Conservation (phyloP, 208 protist species). For the Vickermania spadyakhi region DNA sequence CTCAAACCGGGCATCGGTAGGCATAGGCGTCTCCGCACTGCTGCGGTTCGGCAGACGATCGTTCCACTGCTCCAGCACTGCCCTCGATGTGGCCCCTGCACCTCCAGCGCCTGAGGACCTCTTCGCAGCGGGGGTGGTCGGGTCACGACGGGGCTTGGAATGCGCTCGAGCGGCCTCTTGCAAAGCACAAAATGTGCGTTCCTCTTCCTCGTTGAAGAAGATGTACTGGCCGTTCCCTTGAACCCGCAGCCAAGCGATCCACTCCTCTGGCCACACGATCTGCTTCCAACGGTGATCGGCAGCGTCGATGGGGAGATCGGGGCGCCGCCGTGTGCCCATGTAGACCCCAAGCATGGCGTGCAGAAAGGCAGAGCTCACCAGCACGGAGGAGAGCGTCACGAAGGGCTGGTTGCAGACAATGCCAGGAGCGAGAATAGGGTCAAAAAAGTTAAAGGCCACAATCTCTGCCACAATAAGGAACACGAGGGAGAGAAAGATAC, state of each 20-base stretch:
- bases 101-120: not conserved
- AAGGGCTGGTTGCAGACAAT: constrained; percentile 28
- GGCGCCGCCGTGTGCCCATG: constrained; percentile 21
- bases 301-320: constrained; percentile 47
- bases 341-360: constrained; percentile 85
- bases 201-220: constrained; percentile 65
- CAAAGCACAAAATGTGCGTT: constrained; percentile 57
- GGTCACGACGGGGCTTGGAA: constrained; percentile 26
- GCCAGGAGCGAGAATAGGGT: constrained; percentile 9
- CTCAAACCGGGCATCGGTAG: constrained; percentile 86
- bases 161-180: constrained; percentile 62
- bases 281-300: constrained; percentile 70
- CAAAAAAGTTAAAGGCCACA: not conserved
- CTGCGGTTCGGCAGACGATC: no score
- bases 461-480: not conserved
- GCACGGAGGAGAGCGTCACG: constrained; percentile 50
- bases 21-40: constrained; percentile 33
- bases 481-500: not conserved
- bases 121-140: not conserved
- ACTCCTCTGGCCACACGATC: constrained; percentile 81
- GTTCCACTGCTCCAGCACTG: constrained; percentile 2
- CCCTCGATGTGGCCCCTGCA: constrained; percentile 3
- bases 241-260: constrained; percentile 72
- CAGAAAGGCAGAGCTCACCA: constrained; percentile 59
- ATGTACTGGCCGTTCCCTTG: constrained; percentile 89